Percentiles rank a stretch among this genome's conserved stretches.
These are phyloP conservation scores for Colletotrichum lupini DNA, from an alignment of 2,329 filamentous ascomycete genomes.

Conservation along the genomic window DNA sequence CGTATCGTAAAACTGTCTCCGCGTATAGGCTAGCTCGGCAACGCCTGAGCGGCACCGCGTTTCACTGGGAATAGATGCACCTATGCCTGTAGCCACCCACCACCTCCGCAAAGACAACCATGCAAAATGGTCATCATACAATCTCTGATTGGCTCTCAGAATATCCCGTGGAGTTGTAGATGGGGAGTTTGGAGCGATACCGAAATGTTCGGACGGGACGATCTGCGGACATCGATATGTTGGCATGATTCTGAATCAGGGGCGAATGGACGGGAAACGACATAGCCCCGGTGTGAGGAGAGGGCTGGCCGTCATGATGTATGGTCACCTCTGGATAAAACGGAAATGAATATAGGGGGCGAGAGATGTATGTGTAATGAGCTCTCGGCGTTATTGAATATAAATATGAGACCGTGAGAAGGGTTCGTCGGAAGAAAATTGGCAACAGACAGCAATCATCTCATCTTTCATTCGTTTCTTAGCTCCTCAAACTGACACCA, in stretches of 20 bases:
- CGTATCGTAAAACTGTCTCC: constrained; percentile 5
- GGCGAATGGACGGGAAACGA: not conserved
- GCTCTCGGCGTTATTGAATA: constrained; percentile 7
- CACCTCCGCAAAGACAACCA: constrained; percentile 8
- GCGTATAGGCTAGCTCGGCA: constrained; percentile 13
- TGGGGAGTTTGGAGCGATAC: not conserved
- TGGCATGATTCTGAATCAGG: not conserved
- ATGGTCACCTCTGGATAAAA: not conserved
- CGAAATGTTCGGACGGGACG: constrained; percentile 12
- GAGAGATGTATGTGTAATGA: not conserved
- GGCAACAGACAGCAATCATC: not conserved
- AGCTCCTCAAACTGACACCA: not conserved
- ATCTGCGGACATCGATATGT: constrained; percentile 3
- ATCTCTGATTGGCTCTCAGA: constrained; percentile 3
- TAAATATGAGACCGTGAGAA: constrained; percentile 6
- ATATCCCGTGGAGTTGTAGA: not conserved
- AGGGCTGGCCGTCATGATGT: not conserved
- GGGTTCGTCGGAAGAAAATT: not conserved
- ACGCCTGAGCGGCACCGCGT: not conserved
- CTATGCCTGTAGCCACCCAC: constrained; percentile 7
- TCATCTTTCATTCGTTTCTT: constrained; percentile 4
- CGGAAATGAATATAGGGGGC: not conserved
- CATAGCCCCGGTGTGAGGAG: not conserved
- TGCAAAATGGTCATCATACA: constrained; percentile 5
- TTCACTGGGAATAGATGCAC: constrained; percentile 18